Evolutionary conservation across 352 stramenopile species (phyloP).

Genomic region (Thalassiosira mediterranea): DNA sequence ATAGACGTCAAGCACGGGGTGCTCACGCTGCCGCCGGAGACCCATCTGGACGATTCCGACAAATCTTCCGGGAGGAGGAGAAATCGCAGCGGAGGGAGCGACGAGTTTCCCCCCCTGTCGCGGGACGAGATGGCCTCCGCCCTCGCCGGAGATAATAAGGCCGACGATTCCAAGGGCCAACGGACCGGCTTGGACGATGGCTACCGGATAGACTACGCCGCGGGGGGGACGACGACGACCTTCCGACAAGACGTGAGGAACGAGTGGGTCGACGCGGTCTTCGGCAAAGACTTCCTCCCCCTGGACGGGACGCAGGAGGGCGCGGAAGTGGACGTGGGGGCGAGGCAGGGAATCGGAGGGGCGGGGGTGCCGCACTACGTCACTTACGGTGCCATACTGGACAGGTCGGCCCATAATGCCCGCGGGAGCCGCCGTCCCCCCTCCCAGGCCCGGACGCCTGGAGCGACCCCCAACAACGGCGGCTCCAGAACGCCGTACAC

Average conservation of each 20-base stretch:
- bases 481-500: no score
- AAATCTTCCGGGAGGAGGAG: neutral
- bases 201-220: neutral
- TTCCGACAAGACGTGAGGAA: conserved; percentile 52
- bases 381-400: conserved; percentile 43
- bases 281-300: conserved; percentile 65
- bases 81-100: neutral
- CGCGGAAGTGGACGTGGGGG: conserved; percentile 10
- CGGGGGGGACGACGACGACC: conserved; percentile 4
- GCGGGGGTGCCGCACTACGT: conserved; percentile 54
- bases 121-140: neutral
- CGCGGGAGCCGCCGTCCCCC: no score
- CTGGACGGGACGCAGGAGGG: neutral
- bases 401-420: no score
- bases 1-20: conserved; percentile 1
- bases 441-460: no score
- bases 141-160: no score
- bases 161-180: neutral
- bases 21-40: conserved; percentile 11
- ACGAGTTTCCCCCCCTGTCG: neutral
- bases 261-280: conserved; percentile 78
- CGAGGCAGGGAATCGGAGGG: conserved; percentile 45
- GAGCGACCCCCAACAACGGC: no score
- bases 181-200: neutral
- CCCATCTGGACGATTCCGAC: neutral